phyloP scores from a whole-genome alignment of 768 basidiomycete genomes.

The Podaxis sp. region DNA sequence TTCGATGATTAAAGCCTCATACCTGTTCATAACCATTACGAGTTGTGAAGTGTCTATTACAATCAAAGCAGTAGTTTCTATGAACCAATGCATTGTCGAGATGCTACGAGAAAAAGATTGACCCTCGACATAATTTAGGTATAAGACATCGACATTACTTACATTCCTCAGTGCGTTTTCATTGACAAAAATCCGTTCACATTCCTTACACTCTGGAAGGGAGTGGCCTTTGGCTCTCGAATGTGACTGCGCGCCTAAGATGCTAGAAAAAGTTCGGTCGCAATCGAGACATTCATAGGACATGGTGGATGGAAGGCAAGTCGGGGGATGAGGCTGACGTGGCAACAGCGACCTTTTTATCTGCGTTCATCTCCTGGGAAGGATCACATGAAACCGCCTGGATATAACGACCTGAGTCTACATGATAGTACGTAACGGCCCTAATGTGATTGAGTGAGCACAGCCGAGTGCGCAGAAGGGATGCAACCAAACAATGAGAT shows the following conservation, averaged over 20 bases:
- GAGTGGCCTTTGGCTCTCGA: constrained; percentile 13
- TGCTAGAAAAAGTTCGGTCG: constrained; percentile 2
- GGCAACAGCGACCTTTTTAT: not conserved
- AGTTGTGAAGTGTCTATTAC: not conserved
- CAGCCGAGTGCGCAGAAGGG: too few relatives aligned
- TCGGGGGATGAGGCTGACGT: not conserved
- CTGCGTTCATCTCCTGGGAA: not conserved
- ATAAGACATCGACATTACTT: not conserved
- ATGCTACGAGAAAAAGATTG: not conserved
- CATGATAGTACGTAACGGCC: not conserved
- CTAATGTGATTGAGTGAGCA: too few relatives aligned
- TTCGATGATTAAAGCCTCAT: not conserved
- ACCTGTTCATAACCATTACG: constrained; percentile 1
- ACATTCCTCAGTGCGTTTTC: not conserved
- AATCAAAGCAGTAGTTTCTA: not conserved
- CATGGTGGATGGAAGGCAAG: not conserved
- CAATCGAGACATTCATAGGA: constrained; percentile 13
- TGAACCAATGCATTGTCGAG: not conserved
- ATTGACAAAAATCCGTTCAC: constrained; percentile 8
- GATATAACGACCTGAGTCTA: not conserved
- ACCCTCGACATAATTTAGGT: not conserved
- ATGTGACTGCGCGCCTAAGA: constrained; percentile 8
- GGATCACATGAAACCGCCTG: not conserved
- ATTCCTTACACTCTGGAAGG: constrained; percentile 4
- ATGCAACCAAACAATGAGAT: too few relatives aligned